Base-by-base conservation (phyloP, 371 early-diverging fungal species). In the Apophysomyces variabilis region DNA sequence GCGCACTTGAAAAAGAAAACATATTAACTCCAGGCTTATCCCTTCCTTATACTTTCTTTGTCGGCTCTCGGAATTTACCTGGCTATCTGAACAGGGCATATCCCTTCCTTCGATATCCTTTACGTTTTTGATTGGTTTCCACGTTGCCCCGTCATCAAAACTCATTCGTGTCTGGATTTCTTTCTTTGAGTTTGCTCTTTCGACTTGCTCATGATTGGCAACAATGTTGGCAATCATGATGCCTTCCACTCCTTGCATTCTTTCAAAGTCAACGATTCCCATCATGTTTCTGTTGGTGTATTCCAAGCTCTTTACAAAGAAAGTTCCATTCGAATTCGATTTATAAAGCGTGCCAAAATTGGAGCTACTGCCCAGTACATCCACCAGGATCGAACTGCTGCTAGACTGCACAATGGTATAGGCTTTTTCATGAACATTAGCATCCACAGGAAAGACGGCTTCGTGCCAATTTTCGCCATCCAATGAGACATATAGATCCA, bases 261-360 rank as follows among this genome's bases (percentile, higher is more conserved):
- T 86, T 77, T 96, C 97, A 75, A 94, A 93, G 67, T 97, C 98
- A n/a, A 96, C 91, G 21, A 79, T 76, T 14, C 96, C 97, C 4
- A 74, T 58, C 3, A 36, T 14, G 61, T 92, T 87, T 56, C 94
- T 88, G 71, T 96, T 94, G 41, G 93, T 92, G 74, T 93, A 80
- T 37, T 90, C 84, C 38, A 93, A 84, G 35, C 92, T 82, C 57
- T 85, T 86, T 56, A 88, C 85, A 73, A 94, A 98, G 72, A 90
- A 92, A 4, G 90, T 93, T 59, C 98, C 98, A 56, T 95, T 89
- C 1, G 95, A 95, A 72, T 95, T 93, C 36, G 96, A 96, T 41
- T 89, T 74, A 78, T 87, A 95, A 50, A 98, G 76, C 13, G 90
- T 83, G 16, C 95, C 96, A 38, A 76, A 87, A 0, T 84, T 50